Percentiles rank a stretch among this genome's conserved stretches.
Evolutionary conservation across 2,329 filamentous ascomycete genomes (phyloP).

Genomic region (Fusarium tjaetaba): DNA sequence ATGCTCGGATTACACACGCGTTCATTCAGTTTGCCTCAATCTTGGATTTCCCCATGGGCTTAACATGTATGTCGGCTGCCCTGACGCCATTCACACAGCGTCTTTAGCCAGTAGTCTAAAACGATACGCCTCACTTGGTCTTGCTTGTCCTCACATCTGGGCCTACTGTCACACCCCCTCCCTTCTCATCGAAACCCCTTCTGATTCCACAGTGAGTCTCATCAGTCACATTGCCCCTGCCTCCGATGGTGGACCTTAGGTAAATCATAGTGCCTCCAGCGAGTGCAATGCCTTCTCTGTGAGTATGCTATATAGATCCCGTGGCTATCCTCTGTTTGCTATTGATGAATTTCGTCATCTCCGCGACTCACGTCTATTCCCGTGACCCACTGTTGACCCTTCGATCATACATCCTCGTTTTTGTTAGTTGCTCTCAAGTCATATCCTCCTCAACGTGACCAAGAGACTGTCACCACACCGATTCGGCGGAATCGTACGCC

Average conservation of each 20-base stretch:
- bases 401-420: slow-evolving; percentile 17
- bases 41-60: slow-evolving; percentile 4
- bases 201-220: slow-evolving; percentile 31
- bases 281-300: slow-evolving; percentile 33
- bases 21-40: slow-evolving; percentile 7
- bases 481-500: slow-evolving; percentile 41
- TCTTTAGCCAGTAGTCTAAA: slow-evolving; percentile 36
- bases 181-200: slow-evolving; percentile 26
- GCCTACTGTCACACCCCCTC: slow-evolving; percentile 23
- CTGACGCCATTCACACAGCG: slow-evolving; percentile 37
- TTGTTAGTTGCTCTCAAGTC: slow-evolving; percentile 35
- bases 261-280: slow-evolving; percentile 29
- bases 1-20: slow-evolving; percentile 17
- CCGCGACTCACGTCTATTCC: slow-evolving; percentile 36
- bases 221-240: slow-evolving; percentile 41
- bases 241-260: slow-evolving; percentile 33
- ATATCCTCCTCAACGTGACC: slow-evolving; percentile 36
- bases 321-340: slow-evolving; percentile 35
- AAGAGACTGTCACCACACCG: slow-evolving; percentile 39
- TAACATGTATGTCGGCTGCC: slow-evolving; percentile 11
- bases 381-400: slow-evolving; percentile 31
- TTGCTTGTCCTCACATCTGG: slow-evolving; percentile 28
- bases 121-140: slow-evolving; percentile 41
- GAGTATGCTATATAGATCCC: slow-evolving; percentile 42
- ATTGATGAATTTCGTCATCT: slow-evolving; percentile 41